These are phyloP conservation scores for Cucurbita ficifolia DNA, from an alignment of 306 rosid genomes.

Conservation along the genomic window DNA sequence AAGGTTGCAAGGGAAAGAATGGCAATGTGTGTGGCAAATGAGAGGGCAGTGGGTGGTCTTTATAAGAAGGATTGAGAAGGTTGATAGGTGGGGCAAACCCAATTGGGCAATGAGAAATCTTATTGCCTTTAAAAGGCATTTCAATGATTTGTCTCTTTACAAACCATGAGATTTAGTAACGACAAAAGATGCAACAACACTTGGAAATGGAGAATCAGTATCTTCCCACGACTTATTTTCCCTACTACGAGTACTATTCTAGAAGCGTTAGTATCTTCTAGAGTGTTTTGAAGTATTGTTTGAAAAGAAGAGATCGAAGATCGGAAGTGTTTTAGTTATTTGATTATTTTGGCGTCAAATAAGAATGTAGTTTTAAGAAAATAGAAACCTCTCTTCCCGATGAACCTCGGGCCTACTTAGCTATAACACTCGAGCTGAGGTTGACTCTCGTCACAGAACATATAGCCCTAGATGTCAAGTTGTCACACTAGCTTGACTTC, in stretches of 20 bases:
- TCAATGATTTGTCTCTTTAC: background rate
- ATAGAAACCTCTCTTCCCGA: no score
- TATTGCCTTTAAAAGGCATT: background rate
- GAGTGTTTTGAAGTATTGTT: background rate
- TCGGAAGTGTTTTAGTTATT: no score
- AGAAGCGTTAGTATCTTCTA: background rate
- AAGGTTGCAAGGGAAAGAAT: background rate
- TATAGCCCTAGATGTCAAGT: no score
- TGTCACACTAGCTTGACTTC: no score
- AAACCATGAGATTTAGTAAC: constrained; percentile 10
- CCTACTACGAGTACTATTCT: no score
- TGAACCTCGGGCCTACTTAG: no score
- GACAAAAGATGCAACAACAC: background rate
- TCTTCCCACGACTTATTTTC: background rate
- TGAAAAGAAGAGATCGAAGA: background rate
- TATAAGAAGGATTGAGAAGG: background rate
- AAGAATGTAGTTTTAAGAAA: no score
- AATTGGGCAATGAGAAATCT: background rate
- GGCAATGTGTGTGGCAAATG: background rate
- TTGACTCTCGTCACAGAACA: no score
- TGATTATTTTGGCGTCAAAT: no score
- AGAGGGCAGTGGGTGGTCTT: background rate
- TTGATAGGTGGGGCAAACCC: background rate
- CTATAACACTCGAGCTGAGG: no score
- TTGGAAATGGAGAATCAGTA: background rate